A percentile compares a stretch with the other conserved stretches of the same genome.
These are phyloP conservation scores for Astragalus glycyphyllos DNA, from an alignment of 306 rosid species.

Conservation along the genomic window DNA sequence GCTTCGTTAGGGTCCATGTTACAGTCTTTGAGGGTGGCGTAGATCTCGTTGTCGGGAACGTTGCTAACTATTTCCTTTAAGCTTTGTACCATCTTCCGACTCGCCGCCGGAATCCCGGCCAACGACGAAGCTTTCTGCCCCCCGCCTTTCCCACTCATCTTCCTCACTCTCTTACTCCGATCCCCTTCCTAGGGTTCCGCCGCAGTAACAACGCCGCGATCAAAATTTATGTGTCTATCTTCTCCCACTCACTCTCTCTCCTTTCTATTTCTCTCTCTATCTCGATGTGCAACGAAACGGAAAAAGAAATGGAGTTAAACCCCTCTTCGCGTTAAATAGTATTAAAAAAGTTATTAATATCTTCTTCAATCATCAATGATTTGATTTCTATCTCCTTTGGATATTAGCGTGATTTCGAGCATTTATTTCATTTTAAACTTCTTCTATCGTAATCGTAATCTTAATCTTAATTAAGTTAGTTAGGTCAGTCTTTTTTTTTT, in stretches of 20 bases:
- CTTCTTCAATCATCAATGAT: too few species aligned
- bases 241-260: slow-evolving; percentile 1
- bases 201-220: slow-evolving; percentile 47
- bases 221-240: neutral
- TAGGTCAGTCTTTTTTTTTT: too few species aligned
- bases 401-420: too few species aligned
- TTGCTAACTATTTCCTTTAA: slow-evolving; percentile 88
- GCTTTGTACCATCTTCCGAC: slow-evolving; percentile 92
- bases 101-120: slow-evolving; percentile 76
- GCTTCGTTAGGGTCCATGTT: slow-evolving; percentile 99
- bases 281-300: slow-evolving; percentile 47
- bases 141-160: slow-evolving; percentile 72
- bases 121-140: slow-evolving; percentile 54
- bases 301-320: slow-evolving; percentile 32
- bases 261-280: slow-evolving; percentile 17
- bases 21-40: slow-evolving; percentile 87
- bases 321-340: slow-evolving; percentile 17
- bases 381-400: too few species aligned
- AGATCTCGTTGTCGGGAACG: slow-evolving; percentile 95
- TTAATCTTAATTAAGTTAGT: too few species aligned
- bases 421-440: too few species aligned
- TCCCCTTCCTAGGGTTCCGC: slow-evolving; percentile 58
- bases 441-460: too few species aligned
- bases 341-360: too few species aligned
- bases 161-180: slow-evolving; percentile 37